phyloP scores from a whole-genome alignment of 352 stramenopile genomes.

The Elongisporangium senticosum region DNA sequence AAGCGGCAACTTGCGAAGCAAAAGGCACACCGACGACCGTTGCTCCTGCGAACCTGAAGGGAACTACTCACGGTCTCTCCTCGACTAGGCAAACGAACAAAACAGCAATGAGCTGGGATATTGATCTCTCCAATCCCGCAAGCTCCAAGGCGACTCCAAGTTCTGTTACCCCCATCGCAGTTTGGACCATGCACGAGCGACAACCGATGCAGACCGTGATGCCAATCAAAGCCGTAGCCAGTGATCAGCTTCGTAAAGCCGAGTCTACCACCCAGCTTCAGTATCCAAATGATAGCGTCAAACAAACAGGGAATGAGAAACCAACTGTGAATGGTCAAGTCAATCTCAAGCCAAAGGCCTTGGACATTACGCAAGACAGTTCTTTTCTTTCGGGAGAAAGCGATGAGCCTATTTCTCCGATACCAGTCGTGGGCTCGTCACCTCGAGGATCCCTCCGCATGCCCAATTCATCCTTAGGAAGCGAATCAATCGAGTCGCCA shows the following conservation, averaged over 20 bases:
- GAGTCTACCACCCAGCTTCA: not conserved
- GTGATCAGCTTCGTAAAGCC: not conserved
- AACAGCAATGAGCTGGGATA: not conserved
- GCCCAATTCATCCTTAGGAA: not conserved
- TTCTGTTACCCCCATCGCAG: not conserved
- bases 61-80: not conserved
- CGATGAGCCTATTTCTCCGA: not conserved
- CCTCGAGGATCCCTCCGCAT: not conserved
- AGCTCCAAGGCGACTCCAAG: not conserved
- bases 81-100: not conserved
- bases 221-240: not conserved
- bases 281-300: not conserved
- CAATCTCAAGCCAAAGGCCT: not conserved
- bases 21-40: not conserved
- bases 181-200: not conserved
- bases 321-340: not conserved
- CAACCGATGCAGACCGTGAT: not conserved
- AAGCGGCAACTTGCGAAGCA: not conserved
- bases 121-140: not conserved
- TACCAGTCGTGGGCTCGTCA: not conserved
- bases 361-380: not conserved
- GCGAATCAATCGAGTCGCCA: not conserved
- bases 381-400: not conserved
- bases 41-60: not conserved
- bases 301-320: not conserved